Conservation (phyloP, 208 protist species). For the Leishmania lainsoni region DNA sequence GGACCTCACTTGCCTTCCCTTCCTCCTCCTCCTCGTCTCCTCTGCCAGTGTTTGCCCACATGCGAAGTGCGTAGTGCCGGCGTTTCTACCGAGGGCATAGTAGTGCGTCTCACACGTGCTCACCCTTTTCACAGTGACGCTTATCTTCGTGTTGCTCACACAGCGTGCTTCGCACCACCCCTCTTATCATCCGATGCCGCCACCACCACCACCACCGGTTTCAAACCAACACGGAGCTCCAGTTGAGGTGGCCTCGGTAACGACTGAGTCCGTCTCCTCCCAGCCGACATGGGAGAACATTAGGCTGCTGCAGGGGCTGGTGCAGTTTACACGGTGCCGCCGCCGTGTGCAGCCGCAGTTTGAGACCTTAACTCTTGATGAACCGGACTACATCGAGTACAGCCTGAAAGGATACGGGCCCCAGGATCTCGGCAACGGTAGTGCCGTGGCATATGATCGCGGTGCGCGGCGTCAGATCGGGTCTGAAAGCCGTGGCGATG, state of each 20-base stretch:
- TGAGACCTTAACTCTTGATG: slow-evolving; percentile 15
- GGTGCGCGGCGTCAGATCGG: not conserved
- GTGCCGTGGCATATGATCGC: not conserved
- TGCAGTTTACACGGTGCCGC: slow-evolving; percentile 23
- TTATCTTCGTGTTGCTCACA: not conserved
- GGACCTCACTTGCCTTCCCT: not conserved
- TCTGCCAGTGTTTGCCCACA: not conserved
- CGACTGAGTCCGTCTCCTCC: not conserved
- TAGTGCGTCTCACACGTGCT: not conserved
- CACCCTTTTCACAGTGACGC: not conserved
- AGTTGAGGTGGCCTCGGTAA: not conserved
- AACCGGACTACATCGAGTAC: slow-evolving; percentile 25
- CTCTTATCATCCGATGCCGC: not conserved
- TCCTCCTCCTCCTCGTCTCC: not conserved
- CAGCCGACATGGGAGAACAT: slow-evolving; percentile 3
- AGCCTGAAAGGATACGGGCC: slow-evolving; percentile 13
- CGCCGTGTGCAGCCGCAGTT: slow-evolving; percentile 27
- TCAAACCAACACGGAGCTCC: not conserved
- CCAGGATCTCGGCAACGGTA: not conserved
- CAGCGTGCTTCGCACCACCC: not conserved
- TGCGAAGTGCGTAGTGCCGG: not conserved
- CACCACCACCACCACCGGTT: slow-evolving; percentile 4
- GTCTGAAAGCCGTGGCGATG: not conserved
- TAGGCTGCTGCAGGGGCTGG: slow-evolving; percentile 19
- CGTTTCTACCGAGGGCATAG: not conserved